These are phyloP conservation scores for Ogataea salicorniae DNA, from an alignment of 805 yeast species.

Conservation along the genomic window DNA sequence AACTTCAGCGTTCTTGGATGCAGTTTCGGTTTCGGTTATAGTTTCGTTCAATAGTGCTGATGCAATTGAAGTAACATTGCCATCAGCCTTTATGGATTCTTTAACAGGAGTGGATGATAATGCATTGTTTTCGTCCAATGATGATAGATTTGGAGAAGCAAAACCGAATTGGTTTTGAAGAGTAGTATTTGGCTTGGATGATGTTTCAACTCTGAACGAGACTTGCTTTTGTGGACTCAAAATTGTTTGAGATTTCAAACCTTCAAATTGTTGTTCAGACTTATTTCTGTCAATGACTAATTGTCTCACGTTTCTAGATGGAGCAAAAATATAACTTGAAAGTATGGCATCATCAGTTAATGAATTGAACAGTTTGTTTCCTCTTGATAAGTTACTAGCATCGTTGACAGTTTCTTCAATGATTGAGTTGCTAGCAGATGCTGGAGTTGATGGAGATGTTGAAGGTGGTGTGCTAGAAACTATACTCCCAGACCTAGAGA, in stretches of 20 bases:
- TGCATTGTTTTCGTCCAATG: neutral
- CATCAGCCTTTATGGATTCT: neutral
- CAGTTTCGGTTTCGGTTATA: neutral
- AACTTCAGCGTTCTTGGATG: neutral
- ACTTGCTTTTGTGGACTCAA: conserved; percentile 28
- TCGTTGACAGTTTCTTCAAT: conserved; percentile 13
- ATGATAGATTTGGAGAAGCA: conserved; percentile 4
- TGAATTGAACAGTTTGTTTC: conserved; percentile 33
- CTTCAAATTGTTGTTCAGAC: conserved; percentile 17
- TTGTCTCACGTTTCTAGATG: conserved; percentile 48
- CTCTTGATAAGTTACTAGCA: conserved; percentile 5
- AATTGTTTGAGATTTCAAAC: conserved; percentile 15
- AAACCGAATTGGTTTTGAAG: neutral
- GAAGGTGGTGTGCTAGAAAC: conserved; percentile 17
- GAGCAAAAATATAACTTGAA: conserved; percentile 67
- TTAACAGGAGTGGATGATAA: conserved; percentile 1
- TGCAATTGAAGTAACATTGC: neutral
- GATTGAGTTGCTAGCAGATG: conserved; percentile 23
- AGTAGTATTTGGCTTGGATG: neutral
- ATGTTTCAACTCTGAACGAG: conserved; percentile 24
- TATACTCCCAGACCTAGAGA: conserved; percentile 20
- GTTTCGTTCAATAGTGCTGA: neutral
- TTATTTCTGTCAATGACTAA: conserved; percentile 45
- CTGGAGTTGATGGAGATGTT: conserved; percentile 15
- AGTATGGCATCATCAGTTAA: conserved; percentile 64